phyloP scores from a whole-genome alignment of 805 yeast genomes.

The Pichia occidentalis region DNA sequence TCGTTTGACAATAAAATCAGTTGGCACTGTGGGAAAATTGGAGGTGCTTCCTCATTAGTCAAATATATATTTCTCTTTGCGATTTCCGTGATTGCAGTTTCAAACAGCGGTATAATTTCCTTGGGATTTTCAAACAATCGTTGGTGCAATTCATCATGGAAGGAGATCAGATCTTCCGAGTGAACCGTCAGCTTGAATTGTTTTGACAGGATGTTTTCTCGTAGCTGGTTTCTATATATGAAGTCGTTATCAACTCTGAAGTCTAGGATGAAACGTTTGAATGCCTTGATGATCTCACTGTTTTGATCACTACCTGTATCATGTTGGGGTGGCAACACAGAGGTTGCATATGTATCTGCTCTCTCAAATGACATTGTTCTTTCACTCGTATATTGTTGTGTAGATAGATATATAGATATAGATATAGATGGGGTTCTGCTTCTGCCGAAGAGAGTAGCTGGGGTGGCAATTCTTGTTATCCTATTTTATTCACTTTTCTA shows the following conservation, averaged over 20 bases:
- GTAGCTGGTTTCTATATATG: constrained; percentile 81
- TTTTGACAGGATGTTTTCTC: constrained; percentile 77
- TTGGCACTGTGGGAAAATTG: constrained; percentile 74
- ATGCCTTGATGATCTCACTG: constrained; percentile 67
- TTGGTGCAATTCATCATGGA: constrained; percentile 84
- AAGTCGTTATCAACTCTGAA: constrained; percentile 79
- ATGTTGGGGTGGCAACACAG: constrained; percentile 75
- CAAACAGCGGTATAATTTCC: constrained; percentile 81
- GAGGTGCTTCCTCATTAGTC: constrained; percentile 44
- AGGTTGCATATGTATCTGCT: constrained; percentile 67
- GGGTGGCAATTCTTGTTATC: too few relatives aligned
- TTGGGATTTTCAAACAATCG: constrained; percentile 79
- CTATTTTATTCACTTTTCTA: too few relatives aligned
- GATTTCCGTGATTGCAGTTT: constrained; percentile 74
- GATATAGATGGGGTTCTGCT: too few relatives aligned
- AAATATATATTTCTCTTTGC: constrained; percentile 65
- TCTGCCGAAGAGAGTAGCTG: too few relatives aligned
- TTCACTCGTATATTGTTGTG: too few relatives aligned
- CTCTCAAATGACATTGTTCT: constrained; percentile 72
- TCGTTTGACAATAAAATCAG: constrained; percentile 69
- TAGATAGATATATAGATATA: too few relatives aligned
- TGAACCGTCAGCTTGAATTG: constrained; percentile 69
- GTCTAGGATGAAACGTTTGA: constrained; percentile 75
- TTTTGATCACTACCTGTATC: constrained; percentile 55
- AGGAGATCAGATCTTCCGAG: constrained; percentile 78